Evolutionary conservation across 1,284 basidiomycete genomes (phyloP), one percentile per base, ranked within the genome.

Genomic region (Psilocybe mexicana): DNA sequence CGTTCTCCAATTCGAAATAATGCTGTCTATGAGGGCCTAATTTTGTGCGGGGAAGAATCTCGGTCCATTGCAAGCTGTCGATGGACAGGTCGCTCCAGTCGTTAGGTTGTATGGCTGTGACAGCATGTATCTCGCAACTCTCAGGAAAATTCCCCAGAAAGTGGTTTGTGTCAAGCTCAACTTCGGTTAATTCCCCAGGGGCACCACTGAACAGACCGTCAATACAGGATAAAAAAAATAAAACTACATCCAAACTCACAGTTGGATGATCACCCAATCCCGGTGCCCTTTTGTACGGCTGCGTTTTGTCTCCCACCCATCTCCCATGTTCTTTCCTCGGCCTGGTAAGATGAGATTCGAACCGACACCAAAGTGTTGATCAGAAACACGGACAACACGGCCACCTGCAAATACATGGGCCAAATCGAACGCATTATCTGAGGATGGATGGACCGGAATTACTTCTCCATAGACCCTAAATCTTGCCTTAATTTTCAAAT

Each of bases 91-190:
- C 67, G 38, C 76, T 73, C 73, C 75, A 75, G 62, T 76, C 71
- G 45, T 82, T 75, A 58, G 78, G 77, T 26, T 77, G 76, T 43
- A 74, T 67, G 58, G 74, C 77, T 54, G 72, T 71, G 53, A 86
- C 76, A 6, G 86, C 94, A 70, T 93, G 88, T 25, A 97, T 71
- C 68, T 94, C 92, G 70, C 88, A 92, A 61, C 89, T 92, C 62
- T 95, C 90, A 6, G 95, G 95, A 69, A 94, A 99, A 74, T 99
- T 99, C 51, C 96, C 96, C 67, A 93, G 93, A 77, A 98, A 98
- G 78, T 96, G 92, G 2, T 90, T 88, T 0, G 96, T 98, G 73
- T 99, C 96, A 58, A 99, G 87, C 71, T 97, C 94, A 30, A 88
- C 85, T 60, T 89, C 83, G 54, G 88, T 83, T 14, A 98, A 79